phyloP scores from a whole-genome alignment of 345 rosid genomes.

The Eucalyptus pauciflora region DNA sequence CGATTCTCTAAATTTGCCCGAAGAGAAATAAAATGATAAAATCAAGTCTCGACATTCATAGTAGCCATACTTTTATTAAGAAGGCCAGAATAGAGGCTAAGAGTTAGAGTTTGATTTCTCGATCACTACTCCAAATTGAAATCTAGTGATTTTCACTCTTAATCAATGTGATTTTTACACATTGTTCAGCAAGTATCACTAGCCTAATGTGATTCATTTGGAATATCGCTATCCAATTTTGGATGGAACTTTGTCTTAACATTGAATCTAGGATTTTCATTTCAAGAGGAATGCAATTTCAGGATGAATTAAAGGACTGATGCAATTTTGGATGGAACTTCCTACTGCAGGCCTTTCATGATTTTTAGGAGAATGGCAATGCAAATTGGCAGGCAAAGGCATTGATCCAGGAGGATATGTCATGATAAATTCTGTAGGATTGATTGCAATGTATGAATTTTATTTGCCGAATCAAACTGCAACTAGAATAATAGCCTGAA shows the following conservation, averaged over 20 bases:
- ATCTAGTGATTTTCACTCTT: no score
- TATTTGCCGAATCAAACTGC: background rate
- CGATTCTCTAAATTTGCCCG: accelerated
- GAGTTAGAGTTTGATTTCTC: no score
- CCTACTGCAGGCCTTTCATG: background rate
- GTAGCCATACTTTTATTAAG: no score
- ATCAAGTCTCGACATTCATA: no score
- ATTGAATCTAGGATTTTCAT: background rate
- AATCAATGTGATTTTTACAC: no score
- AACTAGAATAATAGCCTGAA: background rate
- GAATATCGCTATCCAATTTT: no score
- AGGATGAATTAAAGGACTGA: background rate
- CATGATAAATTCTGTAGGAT: background rate
- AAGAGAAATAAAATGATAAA: background rate
- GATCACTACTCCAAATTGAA: no score
- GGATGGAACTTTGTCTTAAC: background rate
- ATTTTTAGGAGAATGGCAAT: background rate
- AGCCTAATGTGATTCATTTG: no score
- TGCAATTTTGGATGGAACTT: background rate
- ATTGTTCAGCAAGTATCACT: no score
- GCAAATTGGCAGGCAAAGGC: background rate
- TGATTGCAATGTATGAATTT: background rate
- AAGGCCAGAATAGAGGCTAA: no score
- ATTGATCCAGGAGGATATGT: background rate
- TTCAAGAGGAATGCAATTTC: background rate